phyloP scores from a whole-genome alignment of 306 rosid genomes.

The Vicia sativa region DNA sequence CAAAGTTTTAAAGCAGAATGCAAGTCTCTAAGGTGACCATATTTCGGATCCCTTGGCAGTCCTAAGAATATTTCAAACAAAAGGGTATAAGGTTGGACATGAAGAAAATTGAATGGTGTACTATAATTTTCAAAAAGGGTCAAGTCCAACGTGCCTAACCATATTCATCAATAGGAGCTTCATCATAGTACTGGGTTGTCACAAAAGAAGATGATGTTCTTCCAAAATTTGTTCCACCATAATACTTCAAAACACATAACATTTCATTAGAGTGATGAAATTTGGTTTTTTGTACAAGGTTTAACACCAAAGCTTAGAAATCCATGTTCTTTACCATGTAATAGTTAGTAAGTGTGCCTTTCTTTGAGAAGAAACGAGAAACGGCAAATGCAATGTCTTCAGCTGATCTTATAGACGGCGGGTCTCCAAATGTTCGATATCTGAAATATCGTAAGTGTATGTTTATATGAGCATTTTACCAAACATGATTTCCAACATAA shows the following conservation, averaged over 20 bases:
- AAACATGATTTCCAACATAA: not conserved
- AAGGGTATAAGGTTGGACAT: slow-evolving; percentile 6
- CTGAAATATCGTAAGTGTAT: not conserved
- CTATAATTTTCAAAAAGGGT: not conserved
- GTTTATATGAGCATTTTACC: not conserved
- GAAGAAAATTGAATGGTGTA: slow-evolving; percentile 2
- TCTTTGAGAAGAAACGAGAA: slow-evolving; percentile 36
- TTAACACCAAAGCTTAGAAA: not conserved
- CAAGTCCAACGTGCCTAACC: slow-evolving; percentile 33
- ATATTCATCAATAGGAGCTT: slow-evolving; percentile 33
- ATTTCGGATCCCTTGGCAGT: slow-evolving; percentile 27
- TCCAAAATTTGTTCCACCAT: slow-evolving; percentile 34
- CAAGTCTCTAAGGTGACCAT: slow-evolving; percentile 34
- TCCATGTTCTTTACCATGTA: slow-evolving; percentile 19
- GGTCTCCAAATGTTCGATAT: slow-evolving; percentile 35
- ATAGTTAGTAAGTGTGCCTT: slow-evolving; percentile 29
- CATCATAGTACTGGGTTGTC: slow-evolving; percentile 30
- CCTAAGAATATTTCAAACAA: slow-evolving; percentile 22
- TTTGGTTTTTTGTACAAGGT: not conserved
- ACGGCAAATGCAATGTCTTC: slow-evolving; percentile 28
- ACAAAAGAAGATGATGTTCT: slow-evolving; percentile 21
- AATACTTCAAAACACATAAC: slow-evolving; percentile 31
- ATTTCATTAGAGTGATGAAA: slow-evolving; percentile 1
- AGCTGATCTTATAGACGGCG: slow-evolving; percentile 21
- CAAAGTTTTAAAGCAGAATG: slow-evolving; percentile 27